Evolutionary conservation across 352 stramenopile genomes (phyloP).

Genomic region (Pythium aristosporum): DNA sequence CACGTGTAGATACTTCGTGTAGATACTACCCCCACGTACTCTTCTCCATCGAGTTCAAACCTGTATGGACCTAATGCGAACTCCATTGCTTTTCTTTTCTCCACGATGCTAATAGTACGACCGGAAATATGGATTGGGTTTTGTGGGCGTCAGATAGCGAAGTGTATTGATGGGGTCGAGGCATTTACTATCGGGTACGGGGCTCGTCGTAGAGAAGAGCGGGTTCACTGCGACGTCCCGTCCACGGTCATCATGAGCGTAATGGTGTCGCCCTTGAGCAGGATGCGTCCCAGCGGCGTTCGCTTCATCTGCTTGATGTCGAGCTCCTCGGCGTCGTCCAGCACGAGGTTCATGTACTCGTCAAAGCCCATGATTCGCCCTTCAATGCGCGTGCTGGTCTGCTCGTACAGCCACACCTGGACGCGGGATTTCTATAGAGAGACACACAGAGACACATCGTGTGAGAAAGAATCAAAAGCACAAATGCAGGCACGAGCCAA

Average conservation of each 20-base stretch:
- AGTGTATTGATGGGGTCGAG: background rate
- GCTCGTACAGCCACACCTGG: conserved; percentile 99
- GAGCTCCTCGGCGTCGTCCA: conserved; percentile 98
- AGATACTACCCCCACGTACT: conserved; percentile 6
- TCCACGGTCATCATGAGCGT: conserved; percentile 96
- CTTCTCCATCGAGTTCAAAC: background rate
- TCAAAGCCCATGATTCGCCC: conserved; percentile 98
- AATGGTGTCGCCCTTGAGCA: conserved; percentile 99
- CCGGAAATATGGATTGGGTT: too few relatives aligned
- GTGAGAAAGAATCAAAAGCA: background rate
- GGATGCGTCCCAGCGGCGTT: conserved; percentile 94
- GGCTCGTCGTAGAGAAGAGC: background rate
- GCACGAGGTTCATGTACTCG: conserved; percentile 99
- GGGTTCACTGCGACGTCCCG: conserved; percentile 26
- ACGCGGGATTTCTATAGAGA: conserved; percentile 91
- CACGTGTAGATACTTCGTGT: conserved; percentile 21
- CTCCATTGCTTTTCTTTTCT: background rate
- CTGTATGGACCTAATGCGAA: conserved; percentile 2
- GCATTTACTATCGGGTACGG: background rate
- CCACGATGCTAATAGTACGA: too few relatives aligned
- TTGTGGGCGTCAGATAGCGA: background rate
- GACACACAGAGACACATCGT: background rate
- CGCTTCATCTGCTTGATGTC: conserved; percentile 94
- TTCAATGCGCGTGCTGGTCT: conserved; percentile 98
- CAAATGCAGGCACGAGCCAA: background rate